phyloP scores from a whole-genome alignment of 352 stramenopile species.

The Poterioochromonas sp. region DNA sequence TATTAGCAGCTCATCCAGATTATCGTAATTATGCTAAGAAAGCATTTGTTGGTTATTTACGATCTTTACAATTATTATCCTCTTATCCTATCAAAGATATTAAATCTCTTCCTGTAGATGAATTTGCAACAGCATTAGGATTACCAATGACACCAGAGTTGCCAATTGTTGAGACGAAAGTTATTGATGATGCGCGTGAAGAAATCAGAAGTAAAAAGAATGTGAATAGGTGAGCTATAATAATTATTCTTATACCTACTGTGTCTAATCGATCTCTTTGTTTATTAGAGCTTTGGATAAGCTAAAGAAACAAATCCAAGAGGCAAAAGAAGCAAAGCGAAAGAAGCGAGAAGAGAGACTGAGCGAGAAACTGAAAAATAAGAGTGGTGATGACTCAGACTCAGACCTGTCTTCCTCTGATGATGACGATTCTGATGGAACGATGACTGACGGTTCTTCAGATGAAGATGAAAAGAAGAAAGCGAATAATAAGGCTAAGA shows the following conservation, averaged over 20 bases:
- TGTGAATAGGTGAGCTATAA: too few relatives aligned
- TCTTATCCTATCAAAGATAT: constrained; percentile 73
- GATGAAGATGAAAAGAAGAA: constrained; percentile 46
- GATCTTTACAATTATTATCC: constrained; percentile 87
- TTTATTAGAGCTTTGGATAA: constrained; percentile 87
- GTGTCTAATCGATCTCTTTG: too few relatives aligned
- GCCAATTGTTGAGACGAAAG: constrained; percentile 61
- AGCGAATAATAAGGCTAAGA: constrained; percentile 42
- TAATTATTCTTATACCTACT: too few relatives aligned
- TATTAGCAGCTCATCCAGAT: constrained; percentile 81
- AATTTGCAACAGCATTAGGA: constrained; percentile 82
- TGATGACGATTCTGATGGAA: not conserved
- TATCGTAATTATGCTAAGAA: constrained; percentile 90
- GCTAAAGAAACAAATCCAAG: constrained; percentile 96
- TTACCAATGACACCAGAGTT: constrained; percentile 83
- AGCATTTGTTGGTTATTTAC: constrained; percentile 95
- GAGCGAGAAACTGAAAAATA: not conserved
- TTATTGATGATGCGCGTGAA: constrained; percentile 7
- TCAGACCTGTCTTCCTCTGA: not conserved
- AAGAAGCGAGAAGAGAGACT: constrained; percentile 53
- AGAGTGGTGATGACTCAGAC: not conserved
- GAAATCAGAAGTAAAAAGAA: constrained; percentile 85
- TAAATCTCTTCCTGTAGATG: constrained; percentile 75
- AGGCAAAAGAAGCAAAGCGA: constrained; percentile 84
- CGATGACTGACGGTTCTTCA: not conserved